Evolutionary conservation across 2,329 filamentous ascomycete genomes (phyloP), one percentile per base, ranked within the genome.

Genomic region (Dichotomopilus funicola): DNA sequence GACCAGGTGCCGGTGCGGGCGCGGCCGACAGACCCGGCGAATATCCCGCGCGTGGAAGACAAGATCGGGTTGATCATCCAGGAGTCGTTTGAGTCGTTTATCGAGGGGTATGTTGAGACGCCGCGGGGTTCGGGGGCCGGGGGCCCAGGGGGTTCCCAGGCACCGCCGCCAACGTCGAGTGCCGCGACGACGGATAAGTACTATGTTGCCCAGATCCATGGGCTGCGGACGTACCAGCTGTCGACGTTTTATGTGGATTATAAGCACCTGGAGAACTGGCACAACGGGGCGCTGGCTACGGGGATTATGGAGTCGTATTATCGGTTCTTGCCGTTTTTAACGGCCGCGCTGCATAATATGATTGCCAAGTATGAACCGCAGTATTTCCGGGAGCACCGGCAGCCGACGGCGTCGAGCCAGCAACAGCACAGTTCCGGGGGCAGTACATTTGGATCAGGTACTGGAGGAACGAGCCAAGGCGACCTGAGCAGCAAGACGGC

Each of bases 331-430:
- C 94, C 94, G 2, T 99, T 94, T 70, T 82, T 99, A 66, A 90
- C 88, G 27, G 84, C 88, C 61, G 91, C 87, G 33, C 77, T 99
- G 44, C 91, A 99, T 74, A 95, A 91, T 66, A 83, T 95, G 72
- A 95, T 99, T 64, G 87, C 89, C 63, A 95, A 95, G 73, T 87
- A 96, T 73, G 92, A 96, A 71, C 89, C 94, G 5, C 81, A 88
- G 68, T 99, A 97, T 74, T 97, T 95, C 74, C 83, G 89, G 64
- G 88, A 95, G 67, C 92, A 97, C 75, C 84, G 90, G 51, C 91
- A 96, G 70, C 86, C 90, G 5, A 87, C 86, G 2, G 83, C 86
- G 47, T 87, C 87, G 12, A 88, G 87, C 58, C 85, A 83, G 53
- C 19, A 27, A 3, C 78, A 85, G 60, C 83, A 88, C 1, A 86